Base-by-base conservation (phyloP, 331 rosid genomes). In the Phaseolus coccineus region DNA sequence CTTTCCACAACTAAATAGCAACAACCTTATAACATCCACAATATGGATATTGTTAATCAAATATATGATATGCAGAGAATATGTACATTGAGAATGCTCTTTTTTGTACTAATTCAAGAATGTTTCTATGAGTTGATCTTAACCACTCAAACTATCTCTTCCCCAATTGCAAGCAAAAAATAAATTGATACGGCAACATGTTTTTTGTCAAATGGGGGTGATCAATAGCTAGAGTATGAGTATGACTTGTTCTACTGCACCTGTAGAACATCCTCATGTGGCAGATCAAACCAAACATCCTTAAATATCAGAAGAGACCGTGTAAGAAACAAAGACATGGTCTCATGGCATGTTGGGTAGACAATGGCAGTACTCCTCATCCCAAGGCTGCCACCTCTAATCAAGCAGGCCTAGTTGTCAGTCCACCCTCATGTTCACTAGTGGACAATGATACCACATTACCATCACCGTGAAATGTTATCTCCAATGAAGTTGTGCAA, bases 401-500 rank as follows among this genome's bases (percentile, higher is more conserved):
- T 73, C 48, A 80, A 80, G 72, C 85, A 83, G 56, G 64, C 70
- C 69, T 84, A 80, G 89, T 84, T 86, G 87, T 77, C 81, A 84
- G 11, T 71, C 77, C 85, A 76, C 75, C 19, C 28, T 51, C 62
- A 12, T 73, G 67, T 53, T 77, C 80, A 73, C 83, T 73, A 73
- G 16, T 67, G 37, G 71, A 85, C 83, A 76, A 65, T 65, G 65
- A 3, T 52, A 31, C 55, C 56, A 48, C 71, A 70, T 35, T 55
- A 5, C 67, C 51, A 48, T 65, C 83, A 73, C 46, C 13, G 40
- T 47, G 47, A 57, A 68, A 12, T 75, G 77, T 37, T 42, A 69
- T 48, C 70, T 77, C 61, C 56, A 64, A 61, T 56, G 39, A 72
- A 71, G 39, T 53, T 15, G 30, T 72, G 28, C 39, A 46, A 68